Percentiles rank a stretch among this genome's conserved stretches.
These are phyloP conservation scores for Colletotrichum eremochloae DNA, from an alignment of 2,329 filamentous ascomycete genomes.

Conservation along the genomic window DNA sequence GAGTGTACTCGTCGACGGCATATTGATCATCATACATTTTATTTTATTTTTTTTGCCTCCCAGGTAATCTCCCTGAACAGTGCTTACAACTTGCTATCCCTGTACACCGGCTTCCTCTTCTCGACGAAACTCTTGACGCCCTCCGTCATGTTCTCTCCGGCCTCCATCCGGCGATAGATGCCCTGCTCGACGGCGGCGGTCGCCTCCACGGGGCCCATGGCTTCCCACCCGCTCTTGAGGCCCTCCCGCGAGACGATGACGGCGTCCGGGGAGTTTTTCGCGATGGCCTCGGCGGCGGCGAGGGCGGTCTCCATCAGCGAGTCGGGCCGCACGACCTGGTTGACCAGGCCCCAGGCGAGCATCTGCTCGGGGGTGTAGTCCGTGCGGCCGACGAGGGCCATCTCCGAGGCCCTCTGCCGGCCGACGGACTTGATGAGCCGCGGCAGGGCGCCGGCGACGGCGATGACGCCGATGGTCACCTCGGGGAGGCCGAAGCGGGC, in stretches of 20 bases:
- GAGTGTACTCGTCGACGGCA: neutral
- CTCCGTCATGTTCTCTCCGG: constrained; percentile 80
- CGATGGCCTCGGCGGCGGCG: constrained; percentile 71
- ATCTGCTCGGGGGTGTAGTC: constrained; percentile 72
- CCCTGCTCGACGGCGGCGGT: constrained; percentile 69
- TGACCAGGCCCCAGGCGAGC: constrained; percentile 77
- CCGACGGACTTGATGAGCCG: constrained; percentile 76
- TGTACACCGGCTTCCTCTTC: constrained; percentile 78
- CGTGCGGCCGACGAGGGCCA: constrained; percentile 73
- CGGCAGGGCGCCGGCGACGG: constrained; percentile 78
- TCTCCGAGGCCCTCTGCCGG: constrained; percentile 76
- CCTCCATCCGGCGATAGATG: constrained; percentile 71
- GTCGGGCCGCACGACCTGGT: constrained; percentile 66
- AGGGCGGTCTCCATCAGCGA: constrained; percentile 71
- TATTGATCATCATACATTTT: constrained; percentile 5
- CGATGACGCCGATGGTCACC: constrained; percentile 77
- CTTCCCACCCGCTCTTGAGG: constrained; percentile 80
- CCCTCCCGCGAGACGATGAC: constrained; percentile 81
- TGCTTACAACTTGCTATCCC: constrained; percentile 68
- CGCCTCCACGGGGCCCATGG: constrained; percentile 72
- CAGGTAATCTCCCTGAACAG: neutral
- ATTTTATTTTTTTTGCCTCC: neutral
- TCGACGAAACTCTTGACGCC: constrained; percentile 82
- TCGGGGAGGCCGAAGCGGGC: constrained; percentile 80
- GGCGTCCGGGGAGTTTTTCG: constrained; percentile 78